These are phyloP conservation scores for Bretziella fagacearum DNA, from an alignment of 2,329 filamentous ascomycete genomes.

Conservation along the genomic window DNA sequence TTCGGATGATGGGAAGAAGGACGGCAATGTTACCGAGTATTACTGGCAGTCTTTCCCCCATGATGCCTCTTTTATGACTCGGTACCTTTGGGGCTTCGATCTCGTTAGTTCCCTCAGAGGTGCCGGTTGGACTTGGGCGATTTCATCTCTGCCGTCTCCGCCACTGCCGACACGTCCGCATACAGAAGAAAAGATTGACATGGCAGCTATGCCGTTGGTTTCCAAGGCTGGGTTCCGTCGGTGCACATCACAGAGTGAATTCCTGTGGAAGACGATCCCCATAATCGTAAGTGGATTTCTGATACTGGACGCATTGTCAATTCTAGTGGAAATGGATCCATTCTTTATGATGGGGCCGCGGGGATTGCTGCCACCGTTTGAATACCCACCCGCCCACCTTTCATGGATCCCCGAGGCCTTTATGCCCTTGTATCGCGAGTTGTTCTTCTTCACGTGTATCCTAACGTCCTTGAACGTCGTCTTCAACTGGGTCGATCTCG, in stretches of 20 bases:
- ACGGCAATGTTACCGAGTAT: conserved; percentile 28
- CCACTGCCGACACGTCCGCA: conserved; percentile 27
- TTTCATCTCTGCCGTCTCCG: conserved; percentile 30
- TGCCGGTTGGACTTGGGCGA: conserved; percentile 41
- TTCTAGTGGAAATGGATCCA: conserved; percentile 52
- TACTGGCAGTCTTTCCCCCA: conserved; percentile 44
- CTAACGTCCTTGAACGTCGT: conserved; percentile 42
- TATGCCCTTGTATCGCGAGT: conserved; percentile 38
- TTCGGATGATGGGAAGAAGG: neutral
- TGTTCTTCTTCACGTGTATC: conserved; percentile 39
- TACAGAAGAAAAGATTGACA: conserved; percentile 24
- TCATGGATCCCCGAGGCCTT: conserved; percentile 26
- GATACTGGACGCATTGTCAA: conserved; percentile 47
- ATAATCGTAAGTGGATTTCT: conserved; percentile 42
- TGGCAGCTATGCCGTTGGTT: conserved; percentile 26
- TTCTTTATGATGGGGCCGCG: conserved; percentile 49
- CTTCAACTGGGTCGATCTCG: conserved; percentile 43
- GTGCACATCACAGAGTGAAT: conserved; percentile 24
- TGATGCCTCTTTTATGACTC: conserved; percentile 29
- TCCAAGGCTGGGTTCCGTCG: conserved; percentile 32
- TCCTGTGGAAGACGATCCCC: conserved; percentile 29
- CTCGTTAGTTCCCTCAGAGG: conserved; percentile 38
- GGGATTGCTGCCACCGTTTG: conserved; percentile 3
- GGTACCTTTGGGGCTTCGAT: conserved; percentile 39
- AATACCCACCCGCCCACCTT: conserved; percentile 28